phyloP scores from a whole-genome alignment of 495 filamentous ascomycete species.

The Cenococcum geophilum region DNA sequence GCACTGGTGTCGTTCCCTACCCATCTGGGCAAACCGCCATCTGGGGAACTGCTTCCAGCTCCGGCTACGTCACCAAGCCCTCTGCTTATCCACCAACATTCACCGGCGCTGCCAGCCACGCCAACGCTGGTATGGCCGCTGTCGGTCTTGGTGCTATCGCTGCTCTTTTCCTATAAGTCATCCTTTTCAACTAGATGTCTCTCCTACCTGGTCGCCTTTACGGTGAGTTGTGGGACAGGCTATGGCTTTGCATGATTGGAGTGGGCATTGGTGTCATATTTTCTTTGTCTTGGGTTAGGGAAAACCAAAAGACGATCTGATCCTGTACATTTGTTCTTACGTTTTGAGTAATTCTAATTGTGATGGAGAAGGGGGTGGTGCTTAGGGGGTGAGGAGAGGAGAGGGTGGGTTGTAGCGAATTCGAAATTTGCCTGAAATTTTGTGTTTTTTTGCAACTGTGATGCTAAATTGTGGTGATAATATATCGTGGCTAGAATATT shows the following conservation, averaged over 20 bases:
- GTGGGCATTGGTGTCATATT: not conserved
- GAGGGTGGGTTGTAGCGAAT: constrained; percentile 1
- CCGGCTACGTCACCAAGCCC: not conserved
- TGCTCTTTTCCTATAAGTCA: constrained; percentile 9
- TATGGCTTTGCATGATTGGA: constrained; percentile 9
- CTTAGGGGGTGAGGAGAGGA: not conserved
- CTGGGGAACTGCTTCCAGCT: constrained; percentile 3
- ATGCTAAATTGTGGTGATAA: no score
- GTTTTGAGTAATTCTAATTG: not conserved
- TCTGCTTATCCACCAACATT: constrained; percentile 2
- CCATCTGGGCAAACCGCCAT: constrained; percentile 1
- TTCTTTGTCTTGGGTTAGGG: constrained; percentile 5
- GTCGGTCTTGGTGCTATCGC: constrained; percentile 9
- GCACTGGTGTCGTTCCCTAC: constrained; percentile 7
- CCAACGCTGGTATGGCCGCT: constrained; percentile 8
- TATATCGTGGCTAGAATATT: no score
- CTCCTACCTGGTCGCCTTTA: not conserved
- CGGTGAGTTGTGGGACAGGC: not conserved
- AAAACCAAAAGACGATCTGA: not conserved
- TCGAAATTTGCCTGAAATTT: constrained; percentile 16
- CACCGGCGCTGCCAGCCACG: constrained; percentile 12
- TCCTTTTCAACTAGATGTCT: constrained; percentile 4
- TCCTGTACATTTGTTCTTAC: constrained; percentile 3
- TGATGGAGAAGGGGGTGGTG: not conserved
- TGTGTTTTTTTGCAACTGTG: constrained; percentile 18